Evolutionary conservation across 2,329 filamentous ascomycete genomes (phyloP), one percentile per base, ranked within the genome.

Genomic region (Fusarium sp.): DNA sequence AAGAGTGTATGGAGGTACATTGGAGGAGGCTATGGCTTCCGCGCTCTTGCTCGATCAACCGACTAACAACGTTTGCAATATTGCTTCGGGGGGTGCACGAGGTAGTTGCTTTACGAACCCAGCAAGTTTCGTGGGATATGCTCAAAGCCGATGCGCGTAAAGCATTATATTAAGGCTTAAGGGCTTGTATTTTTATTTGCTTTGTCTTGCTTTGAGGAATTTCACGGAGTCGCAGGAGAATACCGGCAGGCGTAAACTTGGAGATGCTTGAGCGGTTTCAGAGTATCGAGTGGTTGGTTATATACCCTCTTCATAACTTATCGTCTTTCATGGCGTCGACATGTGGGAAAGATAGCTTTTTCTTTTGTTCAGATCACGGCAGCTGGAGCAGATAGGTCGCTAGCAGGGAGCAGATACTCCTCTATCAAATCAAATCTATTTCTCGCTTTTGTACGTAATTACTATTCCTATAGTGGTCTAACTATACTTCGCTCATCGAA

Each of bases 401-500:
- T 66, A 43, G 46, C 58, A 40, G n/a, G 40, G 49, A 52, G 49
- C 32, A 65, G 41, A 69, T 45, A 32, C 46, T 45, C 48, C 55
- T 73, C 63, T 62, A 69, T 53, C 41, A 71, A 69, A 58, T 53
- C 44, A 71, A 71, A 58, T 53, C 44, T 41, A 45, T 48, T 38
- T 40, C 25, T 20, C 55, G 20, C 41, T 55, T 46, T 51, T 51
- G n/a, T 56, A 44, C 48, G 53, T 25, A 32, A 69, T 22, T 32
- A 38, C 20, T 12, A 34, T 45, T 27, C 53, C 70, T 81, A 90
- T 75, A 89, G 74, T 52, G 87, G 85, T 80, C 83, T 90, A 18
- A 90, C 87, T 75, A 91, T 87, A 62, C 82, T 94, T 76, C 85
- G 87, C 82, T 96, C 92, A 75, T 94, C 91, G 84, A 95, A 96